phyloP scores from a whole-genome alignment of 1,139 yeast species.

The Trichomonascaceae sp. region DNA sequence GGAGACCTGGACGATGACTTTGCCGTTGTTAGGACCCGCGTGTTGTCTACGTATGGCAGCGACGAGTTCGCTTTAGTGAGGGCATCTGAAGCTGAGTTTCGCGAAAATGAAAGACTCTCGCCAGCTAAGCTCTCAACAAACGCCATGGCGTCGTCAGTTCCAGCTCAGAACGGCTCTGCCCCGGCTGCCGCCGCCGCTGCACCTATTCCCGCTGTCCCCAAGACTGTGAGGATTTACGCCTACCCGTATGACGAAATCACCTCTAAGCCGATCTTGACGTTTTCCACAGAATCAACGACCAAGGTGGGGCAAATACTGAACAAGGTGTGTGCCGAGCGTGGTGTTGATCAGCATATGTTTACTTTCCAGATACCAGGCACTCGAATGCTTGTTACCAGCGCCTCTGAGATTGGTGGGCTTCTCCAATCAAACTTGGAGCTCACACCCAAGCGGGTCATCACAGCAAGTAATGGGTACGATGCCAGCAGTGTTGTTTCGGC shows the following conservation, averaged over 20 bases:
- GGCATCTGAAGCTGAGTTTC: slow-evolving; percentile 25
- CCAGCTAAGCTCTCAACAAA: slow-evolving; percentile 14
- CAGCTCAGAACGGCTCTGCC: slow-evolving; percentile 3
- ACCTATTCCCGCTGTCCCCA: slow-evolving; percentile 8
- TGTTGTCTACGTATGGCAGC: slow-evolving; percentile 29
- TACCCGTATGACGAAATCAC: slow-evolving; percentile 25
- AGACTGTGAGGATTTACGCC: slow-evolving; percentile 19
- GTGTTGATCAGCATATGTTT: slow-evolving; percentile 23
- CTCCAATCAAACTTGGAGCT: slow-evolving; percentile 18
- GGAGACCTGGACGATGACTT: slow-evolving; percentile 36
- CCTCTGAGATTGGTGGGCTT: slow-evolving; percentile 10
- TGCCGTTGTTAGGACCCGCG: slow-evolving; percentile 30
- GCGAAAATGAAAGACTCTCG: slow-evolving; percentile 24
- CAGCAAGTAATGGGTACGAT: slow-evolving; percentile 18
- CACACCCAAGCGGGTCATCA: slow-evolving; percentile 20
- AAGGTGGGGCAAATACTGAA: slow-evolving; percentile 19
- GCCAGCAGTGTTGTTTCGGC: slow-evolving; percentile 1
- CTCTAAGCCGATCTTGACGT: slow-evolving; percentile 21
- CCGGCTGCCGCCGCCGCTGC: slow-evolving; percentile 1
- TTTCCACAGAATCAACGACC: slow-evolving; percentile 10
- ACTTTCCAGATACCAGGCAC: slow-evolving; percentile 25
- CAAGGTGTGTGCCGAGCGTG: slow-evolving; percentile 22
- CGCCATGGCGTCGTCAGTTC: too few relatives aligned
- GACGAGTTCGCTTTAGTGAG: slow-evolving; percentile 34
- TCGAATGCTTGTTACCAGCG: slow-evolving; percentile 9